Percentiles rank a stretch among this genome's conserved stretches.
Evolutionary conservation across 179 eudicot genomes (phyloP).

Genomic region (Vitellaria paradoxa): DNA sequence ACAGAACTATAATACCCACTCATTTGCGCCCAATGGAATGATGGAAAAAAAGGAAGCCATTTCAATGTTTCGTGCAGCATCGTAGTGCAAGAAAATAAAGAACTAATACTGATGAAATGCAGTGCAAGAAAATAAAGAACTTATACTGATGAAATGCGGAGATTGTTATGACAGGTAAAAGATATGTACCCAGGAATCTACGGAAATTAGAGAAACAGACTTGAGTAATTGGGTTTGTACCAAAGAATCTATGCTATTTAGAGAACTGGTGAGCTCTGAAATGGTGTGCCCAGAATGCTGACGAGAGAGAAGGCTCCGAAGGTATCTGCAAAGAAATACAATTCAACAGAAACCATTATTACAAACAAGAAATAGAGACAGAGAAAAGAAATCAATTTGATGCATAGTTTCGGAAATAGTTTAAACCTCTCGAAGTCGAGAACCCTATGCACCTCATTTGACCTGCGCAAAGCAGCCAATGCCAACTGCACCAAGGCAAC

Average conservation of each 20-base stretch:
- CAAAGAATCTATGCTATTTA: slow-evolving; percentile 64
- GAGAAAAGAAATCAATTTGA: neutral
- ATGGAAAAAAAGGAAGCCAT: neutral
- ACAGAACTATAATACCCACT: neutral
- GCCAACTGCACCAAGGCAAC: slow-evolving; percentile 64
- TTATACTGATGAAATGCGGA: neutral
- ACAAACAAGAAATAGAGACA: neutral
- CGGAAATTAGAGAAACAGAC: too few species aligned
- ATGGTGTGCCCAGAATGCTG: slow-evolving; percentile 52
- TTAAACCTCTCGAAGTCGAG: slow-evolving; percentile 76
- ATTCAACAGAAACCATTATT: neutral
- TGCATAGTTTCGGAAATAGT: slow-evolving; percentile 6
- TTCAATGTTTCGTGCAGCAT: neutral
- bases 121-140: too few species aligned
- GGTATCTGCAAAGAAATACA: slow-evolving; percentile 48
- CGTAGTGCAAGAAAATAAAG: too few species aligned
- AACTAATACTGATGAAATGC: neutral
- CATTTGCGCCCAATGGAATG: neutral
- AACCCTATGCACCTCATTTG: slow-evolving; percentile 56
- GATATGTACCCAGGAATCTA: neutral
- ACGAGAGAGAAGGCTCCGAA: slow-evolving; percentile 62
- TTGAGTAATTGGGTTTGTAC: slow-evolving; percentile 26
- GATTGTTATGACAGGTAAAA: neutral
- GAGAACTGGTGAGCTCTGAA: slow-evolving; percentile 54
- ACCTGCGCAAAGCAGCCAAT: slow-evolving; percentile 72